These are phyloP conservation scores for Alternaria longipes DNA, from an alignment of 2,329 filamentous ascomycete species.

Conservation along the genomic window DNA sequence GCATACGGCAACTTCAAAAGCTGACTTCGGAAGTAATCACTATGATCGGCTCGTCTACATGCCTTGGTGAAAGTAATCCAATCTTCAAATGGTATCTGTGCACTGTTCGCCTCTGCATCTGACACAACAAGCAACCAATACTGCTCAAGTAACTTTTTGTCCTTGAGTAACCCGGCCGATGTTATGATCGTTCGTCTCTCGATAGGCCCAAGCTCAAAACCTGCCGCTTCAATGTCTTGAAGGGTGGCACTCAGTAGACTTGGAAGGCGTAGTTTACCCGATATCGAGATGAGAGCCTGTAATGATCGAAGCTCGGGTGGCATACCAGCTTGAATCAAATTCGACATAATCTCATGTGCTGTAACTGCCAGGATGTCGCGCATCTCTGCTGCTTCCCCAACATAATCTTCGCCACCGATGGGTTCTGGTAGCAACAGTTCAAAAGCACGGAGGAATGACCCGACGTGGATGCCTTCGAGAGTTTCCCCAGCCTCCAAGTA, in stretches of 20 bases:
- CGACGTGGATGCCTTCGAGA: slow-evolving; percentile 49
- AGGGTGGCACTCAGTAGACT: slow-evolving; percentile 36
- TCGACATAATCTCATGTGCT: slow-evolving; percentile 36
- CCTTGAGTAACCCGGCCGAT: slow-evolving; percentile 40
- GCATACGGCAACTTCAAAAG: slow-evolving; percentile 36
- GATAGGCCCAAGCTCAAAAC: slow-evolving; percentile 32
- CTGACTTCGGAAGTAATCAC: slow-evolving; percentile 39
- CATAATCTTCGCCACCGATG: slow-evolving; percentile 26
- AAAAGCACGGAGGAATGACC: slow-evolving; percentile 49
- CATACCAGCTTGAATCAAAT: slow-evolving; percentile 43
- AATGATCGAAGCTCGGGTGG: slow-evolving; percentile 29
- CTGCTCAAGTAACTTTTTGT: slow-evolving; percentile 38
- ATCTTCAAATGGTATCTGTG: slow-evolving; percentile 35
- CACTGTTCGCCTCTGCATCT: slow-evolving; percentile 32
- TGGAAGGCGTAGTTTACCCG: slow-evolving; percentile 38
- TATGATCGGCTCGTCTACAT: slow-evolving; percentile 33
- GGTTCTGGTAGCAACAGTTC: slow-evolving; percentile 37
- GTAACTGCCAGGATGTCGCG: slow-evolving; percentile 35
- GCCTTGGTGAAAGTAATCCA: slow-evolving; percentile 48
- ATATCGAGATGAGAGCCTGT: slow-evolving; percentile 41
- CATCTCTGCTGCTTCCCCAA: slow-evolving; percentile 26
- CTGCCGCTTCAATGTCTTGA: slow-evolving; percentile 33
- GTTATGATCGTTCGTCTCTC: slow-evolving; percentile 35
- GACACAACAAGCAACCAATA: slow-evolving; percentile 41
- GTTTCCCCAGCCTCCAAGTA: slow-evolving; percentile 52